Evolutionary conservation across 2,329 filamentous ascomycete genomes (phyloP), one percentile per base, ranked within the genome.

Genomic region (Hypoxylon sp.): DNA sequence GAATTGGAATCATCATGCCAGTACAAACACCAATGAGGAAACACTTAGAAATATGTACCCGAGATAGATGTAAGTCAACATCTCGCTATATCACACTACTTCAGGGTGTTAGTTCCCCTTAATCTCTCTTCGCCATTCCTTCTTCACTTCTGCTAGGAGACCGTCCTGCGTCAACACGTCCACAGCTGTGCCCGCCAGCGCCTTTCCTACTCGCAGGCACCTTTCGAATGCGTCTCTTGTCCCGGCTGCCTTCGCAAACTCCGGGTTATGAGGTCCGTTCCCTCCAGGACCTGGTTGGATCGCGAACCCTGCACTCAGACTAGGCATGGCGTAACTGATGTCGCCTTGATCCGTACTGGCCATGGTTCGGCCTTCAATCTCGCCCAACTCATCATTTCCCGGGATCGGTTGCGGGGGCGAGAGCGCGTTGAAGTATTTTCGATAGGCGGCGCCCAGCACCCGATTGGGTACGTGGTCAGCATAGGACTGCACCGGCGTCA

Each of bases 261-360:
- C 80, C 0, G 82, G 80, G 6, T 81, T 89, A 63, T 86, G 86
- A 16, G 85, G 85, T 0, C 83, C 81, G 11, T 74, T 76, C 0
- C 79, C 80, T 1, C 79, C 77, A 2, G 78, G 76, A 0, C 82
- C 80, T 2, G 84, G 80, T 14, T 76, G 77, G 61, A 88, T 86
- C 24, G 79, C 78, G 70, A 87, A 88, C 5, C 82, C 81, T 0
- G 80, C 78, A 58, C 80, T 84, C 36, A 89, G 72, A 55, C 83
- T 85, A 38, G 86, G 87, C 78, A 88, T 81, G 0, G 80, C 83
- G 70, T 88, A 83, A 67, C 83, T 87, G 56, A 89, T 75, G 65
- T 89, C 81, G 0, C 87, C 87, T 75, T 88, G 85, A 71, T 89
- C 87, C 0, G 85, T 87, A 67, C 84, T 86, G 3, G 86, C 85